Percentiles rank a stretch among this genome's conserved stretches.
Evolutionary conservation across 495 filamentous ascomycete genomes (phyloP).

Genomic region (Tetracladium setigerum): DNA sequence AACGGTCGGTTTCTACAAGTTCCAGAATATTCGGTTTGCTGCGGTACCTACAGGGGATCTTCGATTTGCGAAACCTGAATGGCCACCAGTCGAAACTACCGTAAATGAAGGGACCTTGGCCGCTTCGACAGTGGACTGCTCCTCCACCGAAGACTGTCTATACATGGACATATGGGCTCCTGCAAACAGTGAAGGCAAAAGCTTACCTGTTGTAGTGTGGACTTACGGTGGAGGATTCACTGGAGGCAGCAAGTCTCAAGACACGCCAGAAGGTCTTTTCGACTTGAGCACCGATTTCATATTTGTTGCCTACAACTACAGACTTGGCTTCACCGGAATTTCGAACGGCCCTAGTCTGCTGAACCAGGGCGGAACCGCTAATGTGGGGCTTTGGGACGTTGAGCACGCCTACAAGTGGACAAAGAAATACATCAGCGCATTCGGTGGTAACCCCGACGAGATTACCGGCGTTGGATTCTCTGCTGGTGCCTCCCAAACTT

Average conservation of each 20-base stretch:
- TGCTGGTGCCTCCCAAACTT: conserved; percentile 30
- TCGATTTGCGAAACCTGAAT: conserved; percentile 47
- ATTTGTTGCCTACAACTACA: conserved; percentile 25
- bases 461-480: conserved; percentile 42
- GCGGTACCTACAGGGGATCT: conserved; percentile 44
- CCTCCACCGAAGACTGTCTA: conserved; percentile 36
- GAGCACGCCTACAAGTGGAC: conserved; percentile 33
- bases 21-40: conserved; percentile 52
- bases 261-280: conserved; percentile 18
- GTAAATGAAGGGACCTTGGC: conserved; percentile 45
- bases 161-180: conserved; percentile 35
- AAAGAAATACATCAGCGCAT: conserved; percentile 37
- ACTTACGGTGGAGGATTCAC: conserved; percentile 38
- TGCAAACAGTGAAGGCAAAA: conserved; percentile 19
- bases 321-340: conserved; percentile 28
- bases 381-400: conserved; percentile 20
- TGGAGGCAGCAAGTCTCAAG: conserved; percentile 29
- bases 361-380: conserved; percentile 25
- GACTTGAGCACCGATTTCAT: conserved; percentile 20
- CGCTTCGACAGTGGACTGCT: conserved; percentile 34
- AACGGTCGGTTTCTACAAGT: conserved; percentile 28
- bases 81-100: conserved; percentile 34
- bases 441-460: conserved; percentile 27
- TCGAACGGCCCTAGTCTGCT: conserved; percentile 18
- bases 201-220: conserved; percentile 33